Percentiles rank a stretch among this genome's conserved stretches.
Evolutionary conservation across 2,329 filamentous ascomycete genomes (phyloP).

Genomic region (Fusarium burgessii): DNA sequence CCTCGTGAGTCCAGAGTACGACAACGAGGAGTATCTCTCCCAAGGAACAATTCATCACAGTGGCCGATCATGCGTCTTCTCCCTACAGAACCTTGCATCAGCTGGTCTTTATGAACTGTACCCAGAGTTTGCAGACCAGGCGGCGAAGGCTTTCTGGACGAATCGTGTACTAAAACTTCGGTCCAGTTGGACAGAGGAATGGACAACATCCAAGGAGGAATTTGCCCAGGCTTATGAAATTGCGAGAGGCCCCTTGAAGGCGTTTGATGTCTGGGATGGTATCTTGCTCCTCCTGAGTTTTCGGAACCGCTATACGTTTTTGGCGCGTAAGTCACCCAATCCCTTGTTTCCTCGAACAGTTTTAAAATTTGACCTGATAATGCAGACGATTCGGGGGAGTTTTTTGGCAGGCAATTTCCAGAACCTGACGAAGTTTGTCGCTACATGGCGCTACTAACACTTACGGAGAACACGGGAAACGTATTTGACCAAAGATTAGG

Average conservation of each 20-base stretch:
- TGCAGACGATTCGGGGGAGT: too few relatives aligned
- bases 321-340: too few relatives aligned
- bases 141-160: accelerated
- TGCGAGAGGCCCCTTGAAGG: too few relatives aligned
- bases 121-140: background rate
- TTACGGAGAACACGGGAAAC: background rate
- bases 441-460: background rate
- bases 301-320: background rate
- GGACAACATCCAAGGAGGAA: accelerated
- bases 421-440: background rate
- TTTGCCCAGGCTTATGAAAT: background rate
- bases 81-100: accelerated
- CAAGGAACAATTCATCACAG: background rate
- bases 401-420: too few relatives aligned
- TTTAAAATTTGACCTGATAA: too few relatives aligned
- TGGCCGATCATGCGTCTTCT: background rate
- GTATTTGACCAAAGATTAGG: background rate
- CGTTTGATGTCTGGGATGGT: background rate
- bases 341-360: too few relatives aligned
- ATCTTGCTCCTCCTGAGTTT: background rate
- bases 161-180: background rate
- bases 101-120: background rate
- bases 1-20: accelerated
- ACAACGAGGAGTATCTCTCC: background rate
- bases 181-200: accelerated